Conservation (phyloP, 129 eudicot species). For the Flaveria ramosissima region DNA sequence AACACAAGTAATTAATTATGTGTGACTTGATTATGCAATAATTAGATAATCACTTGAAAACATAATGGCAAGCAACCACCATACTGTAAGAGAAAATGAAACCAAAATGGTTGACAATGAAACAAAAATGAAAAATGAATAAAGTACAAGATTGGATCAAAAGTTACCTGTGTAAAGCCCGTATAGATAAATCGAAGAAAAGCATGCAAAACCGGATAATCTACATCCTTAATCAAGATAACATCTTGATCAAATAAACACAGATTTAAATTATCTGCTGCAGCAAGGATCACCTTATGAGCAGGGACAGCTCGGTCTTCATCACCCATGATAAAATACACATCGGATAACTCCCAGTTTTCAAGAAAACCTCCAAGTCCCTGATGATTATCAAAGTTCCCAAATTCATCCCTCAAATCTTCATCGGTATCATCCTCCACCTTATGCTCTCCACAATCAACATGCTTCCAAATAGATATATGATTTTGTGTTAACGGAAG, state of each 20-base stretch:
- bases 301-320: constrained; percentile 85
- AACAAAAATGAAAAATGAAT: neutral
- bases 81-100: neutral
- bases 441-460: constrained; percentile 60
- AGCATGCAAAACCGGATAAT: constrained; percentile 61
- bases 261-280: constrained; percentile 56
- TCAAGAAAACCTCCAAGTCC: constrained; percentile 80
- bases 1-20: neutral
- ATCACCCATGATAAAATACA: constrained; percentile 70
- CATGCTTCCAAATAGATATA: constrained; percentile 86
- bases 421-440: constrained; percentile 63
- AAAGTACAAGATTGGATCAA: neutral
- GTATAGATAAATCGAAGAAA: constrained; percentile 79
- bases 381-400: constrained; percentile 53
- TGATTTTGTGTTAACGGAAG: constrained; percentile 82
- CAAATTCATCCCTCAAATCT: constrained; percentile 53
- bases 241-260: constrained; percentile 52
- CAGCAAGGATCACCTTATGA: constrained; percentile 80
- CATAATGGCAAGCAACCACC: neutral
- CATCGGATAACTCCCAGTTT: constrained; percentile 87
- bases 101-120: neutral
- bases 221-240: constrained; percentile 59
- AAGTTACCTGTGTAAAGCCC: constrained; percentile 70
- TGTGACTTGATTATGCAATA: neutral
- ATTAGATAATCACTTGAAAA: constrained; percentile 7